A percentile compares a stretch with the other conserved stretches of the same genome.
phyloP scores from a whole-genome alignment of 495 filamentous ascomycete genomes.

The Articulospora tetracladia region DNA sequence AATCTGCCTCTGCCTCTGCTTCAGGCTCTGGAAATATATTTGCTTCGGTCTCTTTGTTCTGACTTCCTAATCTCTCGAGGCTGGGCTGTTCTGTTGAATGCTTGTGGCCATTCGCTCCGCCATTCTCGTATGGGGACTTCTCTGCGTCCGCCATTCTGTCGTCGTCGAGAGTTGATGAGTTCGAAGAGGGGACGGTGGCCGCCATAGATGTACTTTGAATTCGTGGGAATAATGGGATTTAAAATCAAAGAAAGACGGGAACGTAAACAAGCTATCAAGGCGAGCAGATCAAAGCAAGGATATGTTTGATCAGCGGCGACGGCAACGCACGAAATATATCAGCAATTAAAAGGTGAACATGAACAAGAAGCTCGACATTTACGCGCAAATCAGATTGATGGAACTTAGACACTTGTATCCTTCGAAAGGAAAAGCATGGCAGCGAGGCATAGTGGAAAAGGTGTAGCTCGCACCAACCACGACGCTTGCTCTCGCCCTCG shows the following conservation, averaged over 20 bases:
- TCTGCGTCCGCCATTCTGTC: slow-evolving; percentile 13
- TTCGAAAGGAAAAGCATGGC: background rate
- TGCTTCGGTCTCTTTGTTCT: slow-evolving; percentile 29
- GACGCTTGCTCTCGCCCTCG: background rate
- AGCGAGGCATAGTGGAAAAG: background rate
- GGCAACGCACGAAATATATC: too few species aligned
- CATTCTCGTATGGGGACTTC: slow-evolving; percentile 10
- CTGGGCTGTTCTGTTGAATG: slow-evolving; percentile 4
- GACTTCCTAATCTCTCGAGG: slow-evolving; percentile 20
- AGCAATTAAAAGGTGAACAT: background rate
- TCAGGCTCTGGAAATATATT: slow-evolving; percentile 35
- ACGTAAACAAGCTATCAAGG: background rate
- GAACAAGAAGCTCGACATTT: background rate
- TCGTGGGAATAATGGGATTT: too few species aligned
- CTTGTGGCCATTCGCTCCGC: background rate
- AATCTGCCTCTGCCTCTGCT: slow-evolving; percentile 30
- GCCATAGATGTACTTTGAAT: background rate
- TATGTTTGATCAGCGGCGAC: too few species aligned
- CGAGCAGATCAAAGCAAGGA: too few species aligned
- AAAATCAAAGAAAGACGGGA: too few species aligned
- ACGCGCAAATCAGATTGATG: background rate
- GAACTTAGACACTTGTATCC: too few species aligned
- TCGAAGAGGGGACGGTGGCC: background rate
- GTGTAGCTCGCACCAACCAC: background rate
- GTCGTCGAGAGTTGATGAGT: slow-evolving; percentile 10